phyloP scores from a whole-genome alignment of 345 rosid genomes.

The Microcos paniculata region DNA sequence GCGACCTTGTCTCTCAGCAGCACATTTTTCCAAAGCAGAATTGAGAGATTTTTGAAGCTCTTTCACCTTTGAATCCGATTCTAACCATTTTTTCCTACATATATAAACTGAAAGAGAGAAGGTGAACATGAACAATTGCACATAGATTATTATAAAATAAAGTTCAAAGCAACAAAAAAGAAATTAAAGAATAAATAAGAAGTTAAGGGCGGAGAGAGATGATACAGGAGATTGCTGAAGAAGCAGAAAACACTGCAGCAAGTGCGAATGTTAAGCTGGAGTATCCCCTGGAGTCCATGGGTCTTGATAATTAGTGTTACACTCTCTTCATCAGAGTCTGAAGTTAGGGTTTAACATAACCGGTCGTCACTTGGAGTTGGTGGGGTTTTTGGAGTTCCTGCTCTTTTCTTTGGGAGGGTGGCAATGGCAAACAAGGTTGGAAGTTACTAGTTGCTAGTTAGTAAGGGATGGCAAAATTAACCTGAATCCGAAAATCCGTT shows the following conservation, averaged over 20 bases:
- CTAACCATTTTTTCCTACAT: conserved; percentile 42
- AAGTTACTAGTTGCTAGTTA: too few species aligned
- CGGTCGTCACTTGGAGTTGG: too few species aligned
- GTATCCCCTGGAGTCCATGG: not conserved
- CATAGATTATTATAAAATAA: not conserved
- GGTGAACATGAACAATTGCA: not conserved
- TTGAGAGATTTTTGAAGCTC: conserved; percentile 64
- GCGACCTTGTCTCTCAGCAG: conserved; percentile 89
- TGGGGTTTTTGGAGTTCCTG: too few species aligned
- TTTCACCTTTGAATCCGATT: conserved; percentile 33
- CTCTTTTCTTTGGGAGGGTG: too few species aligned
- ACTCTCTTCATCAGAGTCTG: too few species aligned
- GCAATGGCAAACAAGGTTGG: too few species aligned
- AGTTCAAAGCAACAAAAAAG: not conserved
- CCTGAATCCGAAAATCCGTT: too few species aligned
- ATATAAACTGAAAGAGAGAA: conserved; percentile 40
- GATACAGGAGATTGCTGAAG: conserved; percentile 9
- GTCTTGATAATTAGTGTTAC: too few species aligned
- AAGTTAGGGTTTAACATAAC: too few species aligned
- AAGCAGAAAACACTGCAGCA: conserved; percentile 12
- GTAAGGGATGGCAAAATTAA: too few species aligned
- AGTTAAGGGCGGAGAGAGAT: not conserved
- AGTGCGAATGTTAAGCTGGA: conserved; percentile 7
- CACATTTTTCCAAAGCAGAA: conserved; percentile 56
- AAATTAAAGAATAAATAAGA: not conserved